A percentile compares a stretch with the other conserved stretches of the same genome.
These are phyloP conservation scores for Arachnopeziza araneosa DNA, from an alignment of 2,329 filamentous ascomycete species.

Conservation along the genomic window DNA sequence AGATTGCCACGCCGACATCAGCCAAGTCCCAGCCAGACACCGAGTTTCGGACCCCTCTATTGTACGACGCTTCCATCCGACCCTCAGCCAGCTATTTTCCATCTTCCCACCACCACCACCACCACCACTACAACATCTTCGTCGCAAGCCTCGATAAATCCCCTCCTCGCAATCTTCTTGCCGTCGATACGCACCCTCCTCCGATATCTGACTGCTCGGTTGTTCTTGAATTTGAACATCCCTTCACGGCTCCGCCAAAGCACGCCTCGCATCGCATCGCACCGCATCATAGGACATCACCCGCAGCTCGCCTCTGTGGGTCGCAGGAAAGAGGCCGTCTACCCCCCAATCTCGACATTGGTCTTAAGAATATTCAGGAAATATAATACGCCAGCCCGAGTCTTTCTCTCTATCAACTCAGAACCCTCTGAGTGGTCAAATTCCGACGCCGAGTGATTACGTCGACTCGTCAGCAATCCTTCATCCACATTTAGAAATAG, in stretches of 20 bases:
- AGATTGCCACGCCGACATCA: background rate
- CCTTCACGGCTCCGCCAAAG: constrained; percentile 5
- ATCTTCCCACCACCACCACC: background rate
- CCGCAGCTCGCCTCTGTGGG: constrained; percentile 22
- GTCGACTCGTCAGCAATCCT: background rate
- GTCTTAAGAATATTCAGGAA: background rate
- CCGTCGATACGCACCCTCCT: background rate
- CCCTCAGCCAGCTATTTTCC: constrained; percentile 1
- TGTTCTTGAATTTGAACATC: background rate
- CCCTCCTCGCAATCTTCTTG: background rate
- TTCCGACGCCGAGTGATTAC: too few relatives aligned
- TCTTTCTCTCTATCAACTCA: background rate
- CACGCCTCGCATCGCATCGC: constrained; percentile 17
- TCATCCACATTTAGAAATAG: background rate
- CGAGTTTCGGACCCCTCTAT: constrained; percentile 16
- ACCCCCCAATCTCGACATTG: background rate
- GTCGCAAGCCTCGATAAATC: background rate
- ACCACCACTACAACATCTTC: background rate
- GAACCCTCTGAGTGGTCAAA: too few relatives aligned
- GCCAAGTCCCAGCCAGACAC: constrained; percentile 8
- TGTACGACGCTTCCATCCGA: background rate
- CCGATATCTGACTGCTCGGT: too few relatives aligned
- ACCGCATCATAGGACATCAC: constrained; percentile 19
- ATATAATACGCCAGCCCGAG: background rate
- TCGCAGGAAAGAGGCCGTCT: constrained; percentile 21